Evolutionary conservation across 2,329 filamentous ascomycete genomes (phyloP).

Genomic region (Calonectria hawksworthii): DNA sequence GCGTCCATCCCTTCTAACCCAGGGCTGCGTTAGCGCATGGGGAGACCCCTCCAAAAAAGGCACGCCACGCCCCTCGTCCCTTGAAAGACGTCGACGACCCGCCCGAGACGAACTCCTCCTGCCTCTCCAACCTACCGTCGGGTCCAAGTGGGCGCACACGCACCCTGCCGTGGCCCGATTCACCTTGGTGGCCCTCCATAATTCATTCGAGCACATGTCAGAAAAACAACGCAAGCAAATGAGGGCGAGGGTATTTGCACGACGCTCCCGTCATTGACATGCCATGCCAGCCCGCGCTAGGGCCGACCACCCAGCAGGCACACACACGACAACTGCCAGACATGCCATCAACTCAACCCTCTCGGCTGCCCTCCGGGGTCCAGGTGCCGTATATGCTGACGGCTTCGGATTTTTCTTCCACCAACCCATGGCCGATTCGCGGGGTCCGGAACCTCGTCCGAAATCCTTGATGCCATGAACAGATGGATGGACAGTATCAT

Average conservation of each 20-base stretch:
- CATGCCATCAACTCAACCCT: conserved; percentile 23
- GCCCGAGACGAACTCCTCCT: conserved; percentile 32
- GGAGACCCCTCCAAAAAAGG: conserved; percentile 22
- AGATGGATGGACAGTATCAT: background rate
- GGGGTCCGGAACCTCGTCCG: conserved; percentile 25
- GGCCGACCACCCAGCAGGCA: conserved; percentile 21
- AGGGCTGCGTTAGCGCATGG: conserved; percentile 33
- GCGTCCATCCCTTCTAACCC: conserved; percentile 2
- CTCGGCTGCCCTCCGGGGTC: conserved; percentile 35
- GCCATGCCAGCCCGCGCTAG: conserved; percentile 33
- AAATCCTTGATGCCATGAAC: conserved; percentile 16
- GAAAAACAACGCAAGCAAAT: conserved; percentile 45
- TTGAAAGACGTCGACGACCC: conserved; percentile 20
- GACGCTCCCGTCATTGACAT: conserved; percentile 42
- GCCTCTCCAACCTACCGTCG: conserved; percentile 39
- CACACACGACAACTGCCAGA: conserved; percentile 27
- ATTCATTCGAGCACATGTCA: conserved; percentile 44
- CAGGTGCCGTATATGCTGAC: conserved; percentile 28
- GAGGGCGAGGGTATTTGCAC: conserved; percentile 40
- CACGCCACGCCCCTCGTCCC: conserved; percentile 23
- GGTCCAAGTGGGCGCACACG: conserved; percentile 37
- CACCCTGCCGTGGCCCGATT: conserved; percentile 45
- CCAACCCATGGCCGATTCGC: conserved; percentile 11
- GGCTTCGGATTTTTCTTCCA: conserved; percentile 25
- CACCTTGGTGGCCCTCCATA: conserved; percentile 30